Evolutionary conservation across 257 asterid genomes (phyloP), one percentile per base, ranked within the genome.

Genomic region (Nicotiana tabacum): DNA sequence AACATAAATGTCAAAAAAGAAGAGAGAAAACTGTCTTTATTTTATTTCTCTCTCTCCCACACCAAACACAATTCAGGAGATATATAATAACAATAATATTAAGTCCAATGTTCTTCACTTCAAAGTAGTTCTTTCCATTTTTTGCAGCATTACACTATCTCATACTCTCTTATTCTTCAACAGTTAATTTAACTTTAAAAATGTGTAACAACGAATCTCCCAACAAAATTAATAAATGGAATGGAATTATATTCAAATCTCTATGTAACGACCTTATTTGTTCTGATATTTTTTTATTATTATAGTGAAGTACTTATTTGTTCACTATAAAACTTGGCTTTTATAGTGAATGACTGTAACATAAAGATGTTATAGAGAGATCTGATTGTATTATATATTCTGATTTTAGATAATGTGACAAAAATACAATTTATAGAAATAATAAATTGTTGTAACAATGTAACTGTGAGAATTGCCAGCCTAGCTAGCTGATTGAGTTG

Each of bases 391-490:
- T 13, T 11, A 4, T 51, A 1, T n/a, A 46, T 48, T 74, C 9
- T 70, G 24, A 0, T 72, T 12, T 13, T 29, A 29, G 18, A 15
- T 12, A 13, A 12, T 11, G 58, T 1, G 58, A 18, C 58, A 53
- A 0, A 53, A 13, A 13, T 48, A 39, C 78, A 43, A 72, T 76
- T 55, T 16, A 70, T 51, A 48, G 29, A 69, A 57, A 69, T 57
- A 5, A 57, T 7, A 15, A 69, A 27, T 57, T 32, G 53, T 37
- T 81, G 67, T 30, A 39, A 72, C 70, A 82, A 65, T 69, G 66
- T 21, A 83, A 55, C 82, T 62, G 32, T 81, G 17, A 72, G 87
- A 83, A 83, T 74, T 86, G 93, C 87, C 95, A 90, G 92, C 88
- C 90, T 82, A 85, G 92, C 90, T 79, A 85, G 81, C 62, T 84